Percentiles rank a stretch among this genome's conserved stretches.
These are phyloP conservation scores for Nymphaea colorata DNA, from an alignment of 164 flowering plant species.

Conservation along the genomic window DNA sequence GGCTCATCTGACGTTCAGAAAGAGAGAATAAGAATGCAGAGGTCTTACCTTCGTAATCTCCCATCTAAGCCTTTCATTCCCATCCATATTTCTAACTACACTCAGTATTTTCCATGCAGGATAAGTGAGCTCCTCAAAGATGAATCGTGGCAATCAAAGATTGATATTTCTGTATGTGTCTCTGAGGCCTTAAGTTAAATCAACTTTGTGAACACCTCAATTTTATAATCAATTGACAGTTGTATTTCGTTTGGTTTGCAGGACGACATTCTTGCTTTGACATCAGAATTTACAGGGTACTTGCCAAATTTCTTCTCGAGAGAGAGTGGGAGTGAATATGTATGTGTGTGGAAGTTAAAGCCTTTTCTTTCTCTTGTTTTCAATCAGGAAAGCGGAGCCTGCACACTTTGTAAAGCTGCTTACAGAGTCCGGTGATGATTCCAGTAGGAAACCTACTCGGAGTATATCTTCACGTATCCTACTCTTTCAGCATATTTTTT, in stretches of 20 bases:
- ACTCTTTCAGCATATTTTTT: background rate
- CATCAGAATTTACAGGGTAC: constrained; percentile 39
- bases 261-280: constrained; percentile 29
- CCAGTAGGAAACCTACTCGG: constrained; percentile 37
- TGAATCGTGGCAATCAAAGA: constrained; percentile 47
- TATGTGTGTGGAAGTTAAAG: background rate
- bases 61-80: background rate
- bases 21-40: constrained; percentile 48
- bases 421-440: constrained; percentile 50
- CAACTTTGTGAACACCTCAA: too few relatives aligned
- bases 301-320: background rate
- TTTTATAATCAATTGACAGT: too few relatives aligned
- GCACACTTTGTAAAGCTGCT: constrained; percentile 42
- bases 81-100: too few relatives aligned
- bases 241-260: constrained; percentile 10
- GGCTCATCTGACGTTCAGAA: constrained; percentile 30
- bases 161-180: constrained; percentile 44
- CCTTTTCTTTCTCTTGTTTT: background rate
- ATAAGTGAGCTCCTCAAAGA: constrained; percentile 48
- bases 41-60: constrained; percentile 18
- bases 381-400: constrained; percentile 49
- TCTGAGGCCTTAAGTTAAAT: too few relatives aligned
- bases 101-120: constrained; percentile 26
- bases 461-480: constrained; percentile 73
- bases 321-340: too few relatives aligned